A percentile compares a stretch with the other conserved stretches of the same genome.
phyloP scores from a whole-genome alignment of 768 basidiomycete species.

The Leccinum sublutescens region DNA sequence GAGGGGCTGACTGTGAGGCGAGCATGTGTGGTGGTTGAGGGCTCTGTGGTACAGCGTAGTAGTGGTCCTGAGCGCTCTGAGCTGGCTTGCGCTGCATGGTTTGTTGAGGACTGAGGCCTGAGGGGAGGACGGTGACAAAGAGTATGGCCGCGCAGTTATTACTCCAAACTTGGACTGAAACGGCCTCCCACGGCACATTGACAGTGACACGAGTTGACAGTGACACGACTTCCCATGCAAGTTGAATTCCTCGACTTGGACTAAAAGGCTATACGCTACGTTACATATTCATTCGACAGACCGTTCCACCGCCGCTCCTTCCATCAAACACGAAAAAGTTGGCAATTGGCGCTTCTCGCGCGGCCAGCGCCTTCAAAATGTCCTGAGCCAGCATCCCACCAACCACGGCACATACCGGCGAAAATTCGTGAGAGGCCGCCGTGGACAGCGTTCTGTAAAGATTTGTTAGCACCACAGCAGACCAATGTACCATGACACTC shows the following conservation, averaged over 20 bases:
- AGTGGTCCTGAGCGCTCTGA: conserved; percentile 45
- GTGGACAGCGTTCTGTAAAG: conserved; percentile 58
- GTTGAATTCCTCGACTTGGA: neutral
- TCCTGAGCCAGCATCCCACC: conserved; percentile 96
- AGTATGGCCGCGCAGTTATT: neutral
- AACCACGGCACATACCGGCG: conserved; percentile 90
- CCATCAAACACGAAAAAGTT: conserved; percentile 93
- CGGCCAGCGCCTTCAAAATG: conserved; percentile 85
- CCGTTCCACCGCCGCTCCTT: conserved; percentile 70
- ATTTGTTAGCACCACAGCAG: conserved; percentile 8
- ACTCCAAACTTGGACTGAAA: conserved; percentile 21
- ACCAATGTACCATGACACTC: neutral
- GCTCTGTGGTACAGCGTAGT: conserved; percentile 67
- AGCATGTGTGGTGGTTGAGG: conserved; percentile 43
- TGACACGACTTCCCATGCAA: neutral
- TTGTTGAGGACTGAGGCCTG: conserved; percentile 5
- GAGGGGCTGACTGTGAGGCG: conserved; percentile 22
- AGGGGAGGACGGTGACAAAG: conserved; percentile 2
- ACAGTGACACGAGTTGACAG: neutral
- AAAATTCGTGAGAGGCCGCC: conserved; percentile 82
- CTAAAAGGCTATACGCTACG: neutral
- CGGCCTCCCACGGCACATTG: conserved; percentile 14
- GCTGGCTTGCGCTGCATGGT: conserved; percentile 45
- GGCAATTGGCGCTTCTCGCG: conserved; percentile 88
- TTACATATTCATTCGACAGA: conserved; percentile 52